A percentile compares a stretch with the other conserved stretches of the same genome.
phyloP scores from a whole-genome alignment of 176 grass and related monocot species.

The Bothriochloa decipiens region DNA sequence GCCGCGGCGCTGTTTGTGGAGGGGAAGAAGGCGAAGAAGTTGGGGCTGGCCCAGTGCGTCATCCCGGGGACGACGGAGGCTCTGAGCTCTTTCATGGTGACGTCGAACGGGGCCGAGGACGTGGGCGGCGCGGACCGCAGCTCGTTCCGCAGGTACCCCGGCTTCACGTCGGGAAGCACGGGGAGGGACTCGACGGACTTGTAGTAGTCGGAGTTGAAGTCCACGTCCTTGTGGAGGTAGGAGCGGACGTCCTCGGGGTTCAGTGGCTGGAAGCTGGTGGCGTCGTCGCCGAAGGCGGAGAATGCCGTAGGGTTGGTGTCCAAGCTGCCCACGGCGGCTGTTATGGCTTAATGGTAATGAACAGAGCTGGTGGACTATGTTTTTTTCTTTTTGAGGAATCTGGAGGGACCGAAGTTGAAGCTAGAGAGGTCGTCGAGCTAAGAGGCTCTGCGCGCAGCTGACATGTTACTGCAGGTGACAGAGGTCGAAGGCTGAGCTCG shows the following conservation, averaged over 20 bases:
- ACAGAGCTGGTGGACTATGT: background rate
- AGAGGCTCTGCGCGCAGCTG: background rate
- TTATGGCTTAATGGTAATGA: background rate
- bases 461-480: background rate
- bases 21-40: conserved; percentile 53
- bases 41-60: conserved; percentile 63
- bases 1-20: conserved; percentile 56
- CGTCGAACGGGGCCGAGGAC: conserved; percentile 13
- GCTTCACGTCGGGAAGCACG: conserved; percentile 32
- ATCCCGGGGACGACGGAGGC: conserved; percentile 37
- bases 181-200: conserved; percentile 43
- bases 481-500: too few species aligned
- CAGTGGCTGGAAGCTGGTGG: conserved; percentile 29
- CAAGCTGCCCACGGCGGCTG: conserved; percentile 33
- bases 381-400: too few species aligned
- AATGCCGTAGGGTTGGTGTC: conserved; percentile 17
- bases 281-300: conserved; percentile 28
- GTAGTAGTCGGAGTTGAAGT: conserved; percentile 55
- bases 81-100: conserved; percentile 26
- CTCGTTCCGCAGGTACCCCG: background rate
- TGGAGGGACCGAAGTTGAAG: too few species aligned
- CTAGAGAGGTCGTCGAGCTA: background rate
- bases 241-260: conserved; percentile 41
- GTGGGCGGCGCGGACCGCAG: conserved; percentile 6
- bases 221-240: conserved; percentile 38